phyloP scores from a whole-genome alignment of 2,329 filamentous ascomycete genomes.

The Camillea tinctor region DNA sequence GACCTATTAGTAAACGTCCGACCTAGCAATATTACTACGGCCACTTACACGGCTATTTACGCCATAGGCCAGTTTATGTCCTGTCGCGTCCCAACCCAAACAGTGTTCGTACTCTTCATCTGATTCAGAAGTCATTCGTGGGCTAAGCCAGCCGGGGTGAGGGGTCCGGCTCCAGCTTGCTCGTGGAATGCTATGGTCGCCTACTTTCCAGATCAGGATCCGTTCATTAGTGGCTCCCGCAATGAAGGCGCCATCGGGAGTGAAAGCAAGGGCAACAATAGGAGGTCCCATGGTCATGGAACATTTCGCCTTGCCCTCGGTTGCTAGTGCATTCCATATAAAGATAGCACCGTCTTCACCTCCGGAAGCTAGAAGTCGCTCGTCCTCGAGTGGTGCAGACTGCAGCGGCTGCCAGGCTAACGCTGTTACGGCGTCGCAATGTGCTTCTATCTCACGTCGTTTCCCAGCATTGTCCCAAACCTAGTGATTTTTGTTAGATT shows the following conservation, averaged over 20 bases:
- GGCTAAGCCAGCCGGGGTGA: constrained; percentile 59
- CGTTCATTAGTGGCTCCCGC: constrained; percentile 59
- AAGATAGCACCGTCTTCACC: constrained; percentile 62
- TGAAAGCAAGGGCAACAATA: constrained; percentile 60
- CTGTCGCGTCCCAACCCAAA: constrained; percentile 60
- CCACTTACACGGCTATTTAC: constrained; percentile 59
- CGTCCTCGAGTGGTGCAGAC: constrained; percentile 39
- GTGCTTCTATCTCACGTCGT: constrained; percentile 56
- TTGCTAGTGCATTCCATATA: constrained; percentile 59
- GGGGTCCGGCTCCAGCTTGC: constrained; percentile 58
- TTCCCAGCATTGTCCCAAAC: constrained; percentile 56
- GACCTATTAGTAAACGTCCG: constrained; percentile 12
- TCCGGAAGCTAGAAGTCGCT: constrained; percentile 60
- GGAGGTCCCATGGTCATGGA: constrained; percentile 61
- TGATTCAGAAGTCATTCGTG: constrained; percentile 49
- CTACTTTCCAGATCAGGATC: constrained; percentile 65
- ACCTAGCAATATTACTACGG: background rate
- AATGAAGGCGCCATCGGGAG: constrained; percentile 62
- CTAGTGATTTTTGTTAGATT: constrained; percentile 29
- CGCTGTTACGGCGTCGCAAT: constrained; percentile 57
- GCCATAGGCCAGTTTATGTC: constrained; percentile 62
- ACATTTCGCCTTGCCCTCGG: constrained; percentile 55
- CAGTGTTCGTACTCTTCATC: constrained; percentile 63
- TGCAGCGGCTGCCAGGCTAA: constrained; percentile 61
- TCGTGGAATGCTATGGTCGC: constrained; percentile 55